phyloP scores from a whole-genome alignment of 768 basidiomycete genomes.

The Pleurotus sapidus region DNA sequence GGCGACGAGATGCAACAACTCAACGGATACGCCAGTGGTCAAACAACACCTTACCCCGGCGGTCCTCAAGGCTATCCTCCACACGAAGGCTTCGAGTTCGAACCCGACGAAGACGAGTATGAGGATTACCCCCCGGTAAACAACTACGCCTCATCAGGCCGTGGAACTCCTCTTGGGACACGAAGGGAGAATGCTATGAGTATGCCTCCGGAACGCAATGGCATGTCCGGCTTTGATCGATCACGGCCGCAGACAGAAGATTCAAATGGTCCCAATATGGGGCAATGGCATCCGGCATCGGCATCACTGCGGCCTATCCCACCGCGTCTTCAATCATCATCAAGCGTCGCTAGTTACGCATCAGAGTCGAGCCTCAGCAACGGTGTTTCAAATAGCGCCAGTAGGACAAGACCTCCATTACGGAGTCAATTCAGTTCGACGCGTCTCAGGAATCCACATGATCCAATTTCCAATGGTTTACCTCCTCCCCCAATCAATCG shows the following conservation, averaged over 20 bases:
- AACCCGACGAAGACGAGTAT: slow-evolving; percentile 68
- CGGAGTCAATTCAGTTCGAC: slow-evolving; percentile 74
- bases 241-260: slow-evolving; percentile 73
- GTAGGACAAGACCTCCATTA: slow-evolving; percentile 35
- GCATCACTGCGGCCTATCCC: slow-evolving; percentile 37
- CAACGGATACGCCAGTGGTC: slow-evolving; percentile 10
- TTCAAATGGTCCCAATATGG: slow-evolving; percentile 56
- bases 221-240: slow-evolving; percentile 44
- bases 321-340: slow-evolving; percentile 45
- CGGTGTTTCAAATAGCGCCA: slow-evolving; percentile 12
- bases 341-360: slow-evolving; percentile 38
- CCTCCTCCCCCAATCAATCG: slow-evolving; percentile 41
- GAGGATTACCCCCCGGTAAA: slow-evolving; percentile 68
- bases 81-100: slow-evolving; percentile 70
- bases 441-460: slow-evolving; percentile 50
- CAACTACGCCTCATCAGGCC: slow-evolving; percentile 50
- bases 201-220: slow-evolving; percentile 57
- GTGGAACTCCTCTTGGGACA: slow-evolving; percentile 68
- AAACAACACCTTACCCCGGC: slow-evolving; percentile 20
- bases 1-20: slow-evolving; percentile 22
- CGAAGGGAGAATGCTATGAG: slow-evolving; percentile 57
- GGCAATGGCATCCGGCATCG: slow-evolving; percentile 54
- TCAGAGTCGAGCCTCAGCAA: slow-evolving; percentile 45
- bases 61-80: slow-evolving; percentile 59
- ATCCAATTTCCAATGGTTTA: slow-evolving; percentile 20